Evolutionary conservation across 2,329 filamentous ascomycete species (phyloP), one percentile per base, ranked within the genome.

Genomic region (Claviceps sp.): DNA sequence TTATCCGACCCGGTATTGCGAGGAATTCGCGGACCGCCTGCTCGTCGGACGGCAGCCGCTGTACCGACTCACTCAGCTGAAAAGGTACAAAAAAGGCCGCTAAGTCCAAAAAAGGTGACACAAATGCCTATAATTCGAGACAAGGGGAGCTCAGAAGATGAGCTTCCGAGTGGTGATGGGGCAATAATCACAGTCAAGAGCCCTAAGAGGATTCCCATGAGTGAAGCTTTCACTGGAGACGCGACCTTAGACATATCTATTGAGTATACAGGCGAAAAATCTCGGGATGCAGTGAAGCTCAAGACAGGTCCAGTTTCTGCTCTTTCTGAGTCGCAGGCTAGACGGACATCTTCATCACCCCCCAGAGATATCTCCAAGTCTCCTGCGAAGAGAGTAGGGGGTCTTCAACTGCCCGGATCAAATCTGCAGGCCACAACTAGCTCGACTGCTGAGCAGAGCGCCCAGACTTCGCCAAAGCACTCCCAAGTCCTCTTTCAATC

Each of bases 91-190:
- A 73, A 72, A 56, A 72, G 72, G 52, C 79, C 80, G 37, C 68
- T 84, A 50, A 82, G 79, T 66, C 79, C 79, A 67, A 82, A 78
- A 70, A 84, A 84, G 71, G 73, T 78, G 58, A 78, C 77, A 42
- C 77, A 82, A 67, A 69, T 82, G 58, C 69, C 72, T 48, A 57
- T 70, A 54, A 70, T 61, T 60, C 65, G 67, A 56, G 75, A 77
- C 49, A 60, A 62, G 30, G 69, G 70, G 34, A 60, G 63, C 48
- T 81, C 79, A 14, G 79, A 83, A 49, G 79, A 84, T 60, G 79
- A 83, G 62, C 72, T 83, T 38, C 75, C 75, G 30, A 71, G 72
- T 73, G 57, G 70, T 71, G 1, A 50, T 74, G 74, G 5, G 14
- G 14, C 38, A 18, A 45, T n/a, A 22, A 18, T 18, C 7, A 26